Conservation (phyloP, 257 asterid genomes). For the Cynanchum wilfordii region DNA sequence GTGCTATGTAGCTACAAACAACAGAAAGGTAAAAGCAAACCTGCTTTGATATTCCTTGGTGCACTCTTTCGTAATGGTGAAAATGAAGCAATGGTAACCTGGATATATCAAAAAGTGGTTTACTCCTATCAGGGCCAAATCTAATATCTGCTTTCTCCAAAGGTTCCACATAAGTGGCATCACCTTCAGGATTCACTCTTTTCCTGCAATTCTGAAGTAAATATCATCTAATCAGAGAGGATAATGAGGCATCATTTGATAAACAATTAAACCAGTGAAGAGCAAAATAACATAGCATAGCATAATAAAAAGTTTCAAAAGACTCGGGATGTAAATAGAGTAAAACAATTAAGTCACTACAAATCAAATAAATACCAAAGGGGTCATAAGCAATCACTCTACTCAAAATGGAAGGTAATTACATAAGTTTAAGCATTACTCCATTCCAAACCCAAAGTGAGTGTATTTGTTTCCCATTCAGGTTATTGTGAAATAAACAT, state of each 20-base stretch:
- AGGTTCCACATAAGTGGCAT: conserved; percentile 26
- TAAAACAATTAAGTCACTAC: background rate
- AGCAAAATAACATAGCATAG: background rate
- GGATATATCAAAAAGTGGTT: conserved; percentile 42
- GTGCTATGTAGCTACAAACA: background rate
- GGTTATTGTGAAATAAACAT: background rate
- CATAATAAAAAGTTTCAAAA: background rate
- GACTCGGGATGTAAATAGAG: background rate
- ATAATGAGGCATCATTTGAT: background rate
- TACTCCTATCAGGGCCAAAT: conserved; percentile 33
- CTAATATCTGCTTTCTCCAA: conserved; percentile 41
- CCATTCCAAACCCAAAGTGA: background rate
- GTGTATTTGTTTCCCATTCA: background rate
- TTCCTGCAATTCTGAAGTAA: conserved; percentile 59
- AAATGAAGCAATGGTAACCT: conserved; percentile 56
- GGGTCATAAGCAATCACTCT: background rate
- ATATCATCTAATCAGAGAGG: conserved; percentile 15
- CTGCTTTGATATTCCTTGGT: conserved; percentile 56
- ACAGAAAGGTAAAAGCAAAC: conserved; percentile 31
- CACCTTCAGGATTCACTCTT: conserved; percentile 34
- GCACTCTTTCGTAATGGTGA: conserved; percentile 61
- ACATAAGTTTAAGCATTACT: background rate
- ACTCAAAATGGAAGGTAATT: background rate
- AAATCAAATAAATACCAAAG: background rate
- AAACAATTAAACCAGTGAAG: background rate